phyloP scores from a whole-genome alignment of 139 green algal genomes.

The Micractinium sp. region DNA sequence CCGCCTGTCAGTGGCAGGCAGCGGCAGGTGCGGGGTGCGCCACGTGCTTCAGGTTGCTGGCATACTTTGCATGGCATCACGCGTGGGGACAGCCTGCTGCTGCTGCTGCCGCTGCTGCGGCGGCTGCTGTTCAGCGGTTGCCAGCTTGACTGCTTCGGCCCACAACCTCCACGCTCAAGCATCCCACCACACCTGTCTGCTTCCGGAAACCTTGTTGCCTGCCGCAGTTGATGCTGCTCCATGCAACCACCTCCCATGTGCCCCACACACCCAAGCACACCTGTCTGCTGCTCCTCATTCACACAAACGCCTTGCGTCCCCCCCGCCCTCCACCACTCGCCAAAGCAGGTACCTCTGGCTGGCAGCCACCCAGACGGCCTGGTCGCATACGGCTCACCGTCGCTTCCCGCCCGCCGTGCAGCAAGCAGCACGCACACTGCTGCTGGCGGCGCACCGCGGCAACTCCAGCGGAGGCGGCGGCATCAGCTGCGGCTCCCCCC shows the following conservation, averaged over 20 bases:
- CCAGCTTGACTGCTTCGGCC: background rate
- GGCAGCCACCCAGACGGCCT: background rate
- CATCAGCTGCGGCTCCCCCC: background rate
- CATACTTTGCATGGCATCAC: background rate
- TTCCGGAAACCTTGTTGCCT: too few relatives aligned
- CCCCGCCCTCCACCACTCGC: background rate
- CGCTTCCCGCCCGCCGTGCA: conserved; percentile 10
- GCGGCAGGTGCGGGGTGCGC: background rate
- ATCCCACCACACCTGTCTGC: background rate
- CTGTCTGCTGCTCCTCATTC: too few relatives aligned
- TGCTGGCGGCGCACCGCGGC: background rate
- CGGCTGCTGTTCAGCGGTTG: too few relatives aligned
- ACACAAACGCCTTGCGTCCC: background rate
- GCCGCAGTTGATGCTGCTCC: background rate
- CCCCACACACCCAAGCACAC: too few relatives aligned
- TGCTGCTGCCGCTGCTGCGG: background rate
- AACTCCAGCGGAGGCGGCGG: background rate
- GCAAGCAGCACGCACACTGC: background rate
- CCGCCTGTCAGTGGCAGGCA: background rate
- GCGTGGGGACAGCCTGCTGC: background rate
- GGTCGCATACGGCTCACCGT: background rate
- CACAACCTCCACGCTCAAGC: too few relatives aligned
- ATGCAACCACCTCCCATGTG: background rate
- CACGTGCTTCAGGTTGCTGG: background rate
- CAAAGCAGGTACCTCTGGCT: background rate